Percentiles rank a stretch among this genome's conserved stretches.
Evolutionary conservation across 2,329 filamentous ascomycete species (phyloP).

Genomic region (Penicillium sp.): DNA sequence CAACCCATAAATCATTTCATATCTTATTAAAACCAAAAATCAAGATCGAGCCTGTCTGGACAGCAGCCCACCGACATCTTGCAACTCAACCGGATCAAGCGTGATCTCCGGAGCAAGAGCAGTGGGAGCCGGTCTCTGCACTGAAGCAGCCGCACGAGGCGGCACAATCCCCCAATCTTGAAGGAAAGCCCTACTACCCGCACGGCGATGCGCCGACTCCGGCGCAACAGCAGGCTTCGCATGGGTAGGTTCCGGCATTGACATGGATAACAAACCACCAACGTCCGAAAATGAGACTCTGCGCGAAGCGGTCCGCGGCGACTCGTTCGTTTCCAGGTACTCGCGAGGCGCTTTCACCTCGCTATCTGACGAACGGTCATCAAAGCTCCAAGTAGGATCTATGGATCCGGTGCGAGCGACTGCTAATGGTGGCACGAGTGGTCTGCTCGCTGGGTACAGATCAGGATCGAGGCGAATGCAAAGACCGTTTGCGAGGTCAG

Average conservation of each 20-base stretch:
- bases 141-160: background rate
- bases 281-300: constrained; percentile 83
- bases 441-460: constrained; percentile 41
- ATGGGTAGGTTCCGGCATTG: background rate
- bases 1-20: background rate
- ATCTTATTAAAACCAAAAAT: background rate
- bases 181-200: constrained; percentile 34
- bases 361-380: constrained; percentile 34
- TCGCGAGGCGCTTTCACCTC: constrained; percentile 36
- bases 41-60: constrained; percentile 6
- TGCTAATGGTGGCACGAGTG: constrained; percentile 27
- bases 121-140: too few relatives aligned
- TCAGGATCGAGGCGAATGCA: constrained; percentile 67
- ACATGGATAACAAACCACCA: constrained; percentile 68
- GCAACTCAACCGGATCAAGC: constrained; percentile 35
- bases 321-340: constrained; percentile 34
- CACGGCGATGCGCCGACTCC: constrained; percentile 8
- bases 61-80: constrained; percentile 48
- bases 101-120: constrained; percentile 18
- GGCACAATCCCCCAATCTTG: constrained; percentile 36
- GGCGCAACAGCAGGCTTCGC: background rate
- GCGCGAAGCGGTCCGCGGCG: constrained; percentile 45
- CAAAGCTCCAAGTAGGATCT: constrained; percentile 39
- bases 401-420: constrained; percentile 30
- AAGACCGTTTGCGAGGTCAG: constrained; percentile 79